Evolutionary conservation across 2,329 filamentous ascomycete genomes (phyloP).

Genomic region (Phoma sp.): DNA sequence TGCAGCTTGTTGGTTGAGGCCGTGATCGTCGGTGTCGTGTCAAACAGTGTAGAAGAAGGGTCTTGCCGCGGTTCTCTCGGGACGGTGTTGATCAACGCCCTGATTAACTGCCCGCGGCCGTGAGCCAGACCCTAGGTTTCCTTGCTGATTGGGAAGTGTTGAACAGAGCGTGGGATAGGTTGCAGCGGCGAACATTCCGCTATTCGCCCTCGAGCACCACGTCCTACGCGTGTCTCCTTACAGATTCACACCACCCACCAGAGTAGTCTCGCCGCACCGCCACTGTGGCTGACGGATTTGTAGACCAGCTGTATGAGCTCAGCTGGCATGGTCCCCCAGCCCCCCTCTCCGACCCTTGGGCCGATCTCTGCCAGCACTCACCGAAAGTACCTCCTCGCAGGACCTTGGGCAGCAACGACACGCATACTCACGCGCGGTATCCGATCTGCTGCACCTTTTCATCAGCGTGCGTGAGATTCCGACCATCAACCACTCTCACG

Average conservation of each 20-base stretch:
- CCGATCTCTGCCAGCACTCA: conserved; percentile 18
- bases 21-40: conserved; percentile 9
- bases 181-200: not conserved
- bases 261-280: conserved; percentile 16
- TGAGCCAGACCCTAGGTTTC: not conserved
- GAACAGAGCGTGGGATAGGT: no score
- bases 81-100: not conserved
- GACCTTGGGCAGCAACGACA: conserved; percentile 15
- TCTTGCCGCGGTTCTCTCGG: conserved; percentile 6
- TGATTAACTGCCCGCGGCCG: conserved; percentile 5
- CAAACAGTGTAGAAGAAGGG: not conserved
- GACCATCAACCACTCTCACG: conserved; percentile 35
- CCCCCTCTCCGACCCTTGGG: conserved; percentile 13
- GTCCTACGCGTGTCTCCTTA: conserved; percentile 4
- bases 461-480: conserved; percentile 34
- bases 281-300: conserved; percentile 19
- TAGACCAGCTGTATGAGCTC: conserved; percentile 9
- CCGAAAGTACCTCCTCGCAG: conserved; percentile 13
- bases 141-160: not conserved
- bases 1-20: conserved; percentile 12
- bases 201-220: not conserved
- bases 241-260: not conserved
- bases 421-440: conserved; percentile 2
- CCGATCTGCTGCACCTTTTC: conserved; percentile 25
- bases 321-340: conserved; percentile 16